Base-by-base conservation (phyloP, 192 early-diverging fungal genomes). In the Pilaira anomala region DNA sequence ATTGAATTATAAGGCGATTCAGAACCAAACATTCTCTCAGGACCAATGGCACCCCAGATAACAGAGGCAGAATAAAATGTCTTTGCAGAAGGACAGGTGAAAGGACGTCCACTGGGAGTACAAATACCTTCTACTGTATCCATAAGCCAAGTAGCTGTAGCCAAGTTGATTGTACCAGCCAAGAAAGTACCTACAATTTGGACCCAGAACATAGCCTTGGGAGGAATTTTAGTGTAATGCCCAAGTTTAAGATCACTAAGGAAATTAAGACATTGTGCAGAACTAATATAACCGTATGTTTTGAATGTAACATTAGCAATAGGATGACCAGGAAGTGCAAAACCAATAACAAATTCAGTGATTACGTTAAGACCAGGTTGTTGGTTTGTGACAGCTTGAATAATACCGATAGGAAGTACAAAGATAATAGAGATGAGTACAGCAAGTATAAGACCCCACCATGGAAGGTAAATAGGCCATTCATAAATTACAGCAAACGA, bases 281-380 rank as follows among this genome's bases (percentile, higher is more conserved):
- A 79, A 4, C 86, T 80, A 60, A 88, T 93, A 70, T 85, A 87
- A 48, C 89, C 90, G 57, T 90, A 84, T 12, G 90, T 87, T 76
- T 96, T 96, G 83, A 93, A 96, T 3, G 88, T 84, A 39, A 93
- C 86, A 52, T 93, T 91, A 64, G 85, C 87, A 36, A 93, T 87
- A 13, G 90, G 83, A 55, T 93, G 75, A 22, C 92, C 94, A 7
- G 91, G 90, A 18, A 87, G 71, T 4, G 89, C 78, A 57, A 88
- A 89, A 60, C 94, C 94, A 49, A 86, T 88, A 57, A 94, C 82
- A 60, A 93, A 87, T 78, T 96, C 91, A 44, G 88, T 89, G 24
- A 94, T 79, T 41, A 96, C 85, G 76, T 96, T 94, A 26, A 93
- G 76, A 28, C 87, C 86, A 16, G 91, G 82, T 51, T 83, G 78